phyloP scores from a whole-genome alignment of 495 filamentous ascomycete genomes.

The Diplogelasinospora grovesii region DNA sequence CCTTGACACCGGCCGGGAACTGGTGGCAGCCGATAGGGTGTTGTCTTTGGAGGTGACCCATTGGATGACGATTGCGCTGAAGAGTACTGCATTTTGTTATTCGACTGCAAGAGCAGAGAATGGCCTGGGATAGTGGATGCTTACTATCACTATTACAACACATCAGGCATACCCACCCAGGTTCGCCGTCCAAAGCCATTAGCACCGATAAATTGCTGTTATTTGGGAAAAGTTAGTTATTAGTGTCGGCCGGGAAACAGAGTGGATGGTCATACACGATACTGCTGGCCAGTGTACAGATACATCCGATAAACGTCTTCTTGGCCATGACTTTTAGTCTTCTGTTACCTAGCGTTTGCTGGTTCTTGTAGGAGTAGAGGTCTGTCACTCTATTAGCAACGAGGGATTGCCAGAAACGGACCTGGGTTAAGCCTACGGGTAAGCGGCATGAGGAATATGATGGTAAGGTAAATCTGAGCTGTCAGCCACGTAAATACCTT shows the following conservation, averaged over 20 bases:
- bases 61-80: conserved; percentile 46
- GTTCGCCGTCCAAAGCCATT: conserved; percentile 45
- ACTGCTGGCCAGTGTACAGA: conserved; percentile 41
- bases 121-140: conserved; percentile 5
- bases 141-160: conserved; percentile 50
- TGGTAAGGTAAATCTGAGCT: conserved; percentile 44
- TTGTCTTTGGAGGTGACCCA: conserved; percentile 48
- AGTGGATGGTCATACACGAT: conserved; percentile 30
- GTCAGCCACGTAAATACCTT: conserved; percentile 4
- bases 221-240: not conserved
- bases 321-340: conserved; percentile 34
- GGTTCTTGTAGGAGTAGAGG: conserved; percentile 35
- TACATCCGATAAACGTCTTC: conserved; percentile 44
- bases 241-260: not conserved
- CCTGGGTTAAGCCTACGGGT: conserved; percentile 25
- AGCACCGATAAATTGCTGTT: conserved; percentile 48
- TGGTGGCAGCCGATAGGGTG: conserved; percentile 12
- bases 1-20: conserved; percentile 13
- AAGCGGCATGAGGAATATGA: conserved; percentile 43
- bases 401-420: not conserved
- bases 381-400: conserved; percentile 12
- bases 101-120: not conserved
- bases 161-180: conserved; percentile 51
- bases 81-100: conserved; percentile 34
- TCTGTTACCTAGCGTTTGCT: conserved; percentile 25